phyloP scores from a whole-genome alignment of 495 filamentous ascomycete genomes.

The Astrothelium macrocarpum region DNA sequence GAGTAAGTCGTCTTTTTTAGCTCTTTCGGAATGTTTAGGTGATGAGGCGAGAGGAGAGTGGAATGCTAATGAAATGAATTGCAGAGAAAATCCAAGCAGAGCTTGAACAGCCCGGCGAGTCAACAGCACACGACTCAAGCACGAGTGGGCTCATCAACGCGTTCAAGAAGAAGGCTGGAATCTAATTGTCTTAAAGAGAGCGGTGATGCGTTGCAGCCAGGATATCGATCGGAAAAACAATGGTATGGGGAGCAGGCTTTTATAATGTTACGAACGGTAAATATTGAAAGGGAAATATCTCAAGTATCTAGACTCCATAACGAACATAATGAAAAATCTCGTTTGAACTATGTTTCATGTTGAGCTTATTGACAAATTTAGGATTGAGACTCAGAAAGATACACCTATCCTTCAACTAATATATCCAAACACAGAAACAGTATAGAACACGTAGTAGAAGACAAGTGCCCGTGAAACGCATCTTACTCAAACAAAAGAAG shows the following conservation, averaged over 20 bases:
- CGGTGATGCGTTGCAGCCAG: background rate
- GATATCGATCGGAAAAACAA: background rate
- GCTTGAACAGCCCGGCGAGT: conserved; percentile 59
- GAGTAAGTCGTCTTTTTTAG: conserved; percentile 34
- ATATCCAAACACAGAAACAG: no score
- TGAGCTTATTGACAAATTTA: no score
- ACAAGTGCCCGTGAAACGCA: no score
- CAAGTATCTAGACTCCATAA: background rate
- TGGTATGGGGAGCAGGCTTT: background rate
- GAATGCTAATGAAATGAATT: conserved; percentile 33
- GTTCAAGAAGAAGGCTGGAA: conserved; percentile 61
- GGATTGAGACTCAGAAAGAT: no score
- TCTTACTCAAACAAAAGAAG: no score
- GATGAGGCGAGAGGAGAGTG: background rate
- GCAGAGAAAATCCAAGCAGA: conserved; percentile 41
- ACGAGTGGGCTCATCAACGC: conserved; percentile 81
- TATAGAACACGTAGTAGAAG: no score
- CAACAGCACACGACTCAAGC: conserved; percentile 65
- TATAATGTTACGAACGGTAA: background rate
- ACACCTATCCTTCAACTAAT: no score
- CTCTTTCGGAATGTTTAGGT: conserved; percentile 6
- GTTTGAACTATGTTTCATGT: no score
- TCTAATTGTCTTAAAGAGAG: conserved; percentile 15
- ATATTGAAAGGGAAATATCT: background rate
- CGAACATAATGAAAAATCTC: background rate